Conservation (phyloP, 768 basidiomycete species). For the Pisolithus marmoratus region DNA sequence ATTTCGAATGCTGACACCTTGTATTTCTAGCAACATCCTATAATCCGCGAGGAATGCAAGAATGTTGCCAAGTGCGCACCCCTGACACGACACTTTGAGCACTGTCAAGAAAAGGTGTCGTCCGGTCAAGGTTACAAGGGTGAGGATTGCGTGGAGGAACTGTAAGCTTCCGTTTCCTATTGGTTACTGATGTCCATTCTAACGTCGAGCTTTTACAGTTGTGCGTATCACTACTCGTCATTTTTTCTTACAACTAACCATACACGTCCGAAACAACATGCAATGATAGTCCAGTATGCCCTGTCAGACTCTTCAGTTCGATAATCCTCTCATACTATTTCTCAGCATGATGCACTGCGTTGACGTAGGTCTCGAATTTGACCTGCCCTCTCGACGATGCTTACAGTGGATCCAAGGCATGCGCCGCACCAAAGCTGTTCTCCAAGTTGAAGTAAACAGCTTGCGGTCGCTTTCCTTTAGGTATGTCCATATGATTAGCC, state of each 20-base stretch:
- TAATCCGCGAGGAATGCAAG: constrained; percentile 72
- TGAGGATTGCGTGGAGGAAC: constrained; percentile 91
- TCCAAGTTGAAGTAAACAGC: constrained; percentile 48
- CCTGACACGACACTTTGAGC: constrained; percentile 76
- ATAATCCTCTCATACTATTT: constrained; percentile 4
- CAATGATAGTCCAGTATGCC: constrained; percentile 61
- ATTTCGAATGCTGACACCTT: background rate
- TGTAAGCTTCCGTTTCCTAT: constrained; percentile 41
- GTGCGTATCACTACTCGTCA: constrained; percentile 13
- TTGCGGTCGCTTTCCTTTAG: constrained; percentile 10
- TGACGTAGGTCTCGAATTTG: constrained; percentile 50
- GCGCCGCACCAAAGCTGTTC: constrained; percentile 78
- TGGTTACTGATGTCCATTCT: background rate
- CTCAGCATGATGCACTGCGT: constrained; percentile 88
- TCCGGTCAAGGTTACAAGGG: constrained; percentile 79
- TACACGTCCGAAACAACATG: background rate
- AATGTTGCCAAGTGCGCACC: constrained; percentile 58
- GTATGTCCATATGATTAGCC: constrained; percentile 1
- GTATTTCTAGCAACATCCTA: constrained; percentile 53
- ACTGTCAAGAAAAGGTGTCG: constrained; percentile 85
- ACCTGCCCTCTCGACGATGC: background rate
- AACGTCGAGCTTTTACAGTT: constrained; percentile 10
- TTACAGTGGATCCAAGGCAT: constrained; percentile 27
- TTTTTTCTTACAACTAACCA: constrained; percentile 8
- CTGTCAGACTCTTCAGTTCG: background rate